phyloP scores from a whole-genome alignment of 2,329 filamentous ascomycete genomes.

The Cercospora sp. region DNA sequence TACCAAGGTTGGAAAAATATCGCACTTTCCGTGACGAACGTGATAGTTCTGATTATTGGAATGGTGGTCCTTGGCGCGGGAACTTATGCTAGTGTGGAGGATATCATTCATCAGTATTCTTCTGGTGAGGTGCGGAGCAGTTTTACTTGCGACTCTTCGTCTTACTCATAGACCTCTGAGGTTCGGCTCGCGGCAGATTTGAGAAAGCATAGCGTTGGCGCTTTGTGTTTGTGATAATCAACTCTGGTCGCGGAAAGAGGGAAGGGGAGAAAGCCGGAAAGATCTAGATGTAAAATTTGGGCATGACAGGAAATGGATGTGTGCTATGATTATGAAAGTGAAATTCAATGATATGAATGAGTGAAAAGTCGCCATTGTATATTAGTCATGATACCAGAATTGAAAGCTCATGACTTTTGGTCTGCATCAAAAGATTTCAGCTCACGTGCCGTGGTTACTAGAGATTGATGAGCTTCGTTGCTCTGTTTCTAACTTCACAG shows the following conservation, averaged over 20 bases:
- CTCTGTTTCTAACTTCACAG: too few species aligned
- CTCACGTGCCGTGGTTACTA: too few species aligned
- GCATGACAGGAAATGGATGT: not conserved
- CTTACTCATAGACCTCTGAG: slow-evolving; percentile 7
- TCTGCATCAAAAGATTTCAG: too few species aligned
- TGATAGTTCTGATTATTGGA: slow-evolving; percentile 43
- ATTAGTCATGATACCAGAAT: too few species aligned
- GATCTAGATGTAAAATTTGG: not conserved
- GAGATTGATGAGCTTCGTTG: too few species aligned
- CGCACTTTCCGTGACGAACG: slow-evolving; percentile 48
- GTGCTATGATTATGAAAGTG: not conserved
- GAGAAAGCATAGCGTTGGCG: slow-evolving; percentile 3
- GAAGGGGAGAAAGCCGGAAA: not conserved
- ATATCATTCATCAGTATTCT: slow-evolving; percentile 46
- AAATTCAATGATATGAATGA: not conserved
- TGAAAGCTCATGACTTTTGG: too few species aligned
- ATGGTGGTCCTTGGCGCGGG: slow-evolving; percentile 40
- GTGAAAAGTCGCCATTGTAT: too few species aligned
- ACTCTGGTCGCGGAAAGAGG: slow-evolving; percentile 3
- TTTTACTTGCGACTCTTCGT: slow-evolving; percentile 43
- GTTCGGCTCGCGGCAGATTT: slow-evolving; percentile 4
- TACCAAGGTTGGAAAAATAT: slow-evolving; percentile 50
- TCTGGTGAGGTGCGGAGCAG: slow-evolving; percentile 41
- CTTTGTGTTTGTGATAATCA: not conserved
- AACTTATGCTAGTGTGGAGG: slow-evolving; percentile 48